phyloP scores from a whole-genome alignment of 177 flowering plant genomes.

The Telopea speciosissima region DNA sequence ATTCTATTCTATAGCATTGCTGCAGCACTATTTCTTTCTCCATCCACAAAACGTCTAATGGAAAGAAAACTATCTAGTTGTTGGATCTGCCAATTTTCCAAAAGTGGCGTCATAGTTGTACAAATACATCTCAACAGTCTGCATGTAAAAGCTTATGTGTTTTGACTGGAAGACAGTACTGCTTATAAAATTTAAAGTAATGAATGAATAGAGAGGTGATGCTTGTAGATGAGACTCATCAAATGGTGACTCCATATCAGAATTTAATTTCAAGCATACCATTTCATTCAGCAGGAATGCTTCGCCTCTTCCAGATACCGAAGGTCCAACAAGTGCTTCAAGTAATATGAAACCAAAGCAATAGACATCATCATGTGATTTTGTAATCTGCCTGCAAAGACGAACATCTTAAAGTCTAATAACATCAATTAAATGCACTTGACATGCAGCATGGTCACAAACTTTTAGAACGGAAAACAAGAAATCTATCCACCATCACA shows the following conservation, averaged over 20 bases:
- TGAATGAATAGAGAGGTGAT: background rate
- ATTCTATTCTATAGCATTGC: background rate
- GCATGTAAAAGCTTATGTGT: background rate
- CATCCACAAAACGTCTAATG: too few relatives aligned
- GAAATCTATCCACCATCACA: background rate
- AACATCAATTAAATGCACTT: background rate
- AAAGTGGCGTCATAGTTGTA: too few relatives aligned
- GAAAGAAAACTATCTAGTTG: too few relatives aligned
- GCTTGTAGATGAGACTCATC: background rate
- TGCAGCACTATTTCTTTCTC: background rate
- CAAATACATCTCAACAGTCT: background rate
- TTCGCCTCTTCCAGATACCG: conserved; percentile 57
- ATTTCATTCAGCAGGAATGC: conserved; percentile 69
- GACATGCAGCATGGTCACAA: background rate
- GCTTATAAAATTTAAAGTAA: too few relatives aligned
- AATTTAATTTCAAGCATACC: conserved; percentile 38
- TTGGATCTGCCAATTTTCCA: too few relatives aligned
- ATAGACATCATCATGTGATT: conserved; percentile 71
- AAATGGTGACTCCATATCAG: background rate
- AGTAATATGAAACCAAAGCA: conserved; percentile 83
- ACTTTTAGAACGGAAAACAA: background rate
- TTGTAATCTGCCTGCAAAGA: conserved; percentile 40
- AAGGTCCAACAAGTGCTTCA: conserved; percentile 79
- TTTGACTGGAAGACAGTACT: background rate
- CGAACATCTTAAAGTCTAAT: conserved; percentile 2